Base-by-base conservation (phyloP, 768 basidiomycete genomes). In the Piloderma croceum region DNA sequence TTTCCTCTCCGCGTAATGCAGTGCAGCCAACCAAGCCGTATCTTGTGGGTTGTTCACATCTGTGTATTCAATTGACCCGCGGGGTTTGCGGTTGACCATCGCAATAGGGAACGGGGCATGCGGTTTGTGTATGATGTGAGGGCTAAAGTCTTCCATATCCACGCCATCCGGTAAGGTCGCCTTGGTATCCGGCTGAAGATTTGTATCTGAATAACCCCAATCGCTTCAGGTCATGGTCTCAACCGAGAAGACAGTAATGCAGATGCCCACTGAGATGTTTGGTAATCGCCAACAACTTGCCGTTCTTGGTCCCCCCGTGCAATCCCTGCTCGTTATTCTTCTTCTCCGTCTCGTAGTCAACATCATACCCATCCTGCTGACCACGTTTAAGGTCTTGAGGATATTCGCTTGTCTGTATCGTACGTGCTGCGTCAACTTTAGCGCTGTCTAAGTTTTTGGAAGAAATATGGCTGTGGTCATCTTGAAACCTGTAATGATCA, bases 1-100 rank as follows among this genome's bases (percentile, higher is more conserved):
- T 36, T 60, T 73, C 51, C 70, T 70, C 53, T 70, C 60, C 6
- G 83, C 81, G 42, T 77, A 74, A 40, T 71, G 63, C 49, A 83
- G 66, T 3, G 69, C 82, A 17, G 77, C 74, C 29, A 85, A 67
- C 80, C 81, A 84, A 5, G 81, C 80, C 6, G 70, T 70, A 44
- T 81, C 77, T 56, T 85, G 83, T 3, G 81, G 75, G 67, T 70
- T 69, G 24, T 70, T 60, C 39, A 73, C 62, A 38, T 56, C 57
- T 15, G 65, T 58, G 51, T 68, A 70, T n/a, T 69, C 70, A 9
- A 73, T 68, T 36, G 67, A 70, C 39, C 79, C 82, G 46, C 72
- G 71, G 0, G 80, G 81, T 34, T 68, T 67, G 29, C 82, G 72
- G 58, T 77, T 81, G 41, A 80, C 73, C 62, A 85, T 65, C 3